Evolutionary conservation across 2,329 filamentous ascomycete species (phyloP).

Genomic region (Fusarium sp.): DNA sequence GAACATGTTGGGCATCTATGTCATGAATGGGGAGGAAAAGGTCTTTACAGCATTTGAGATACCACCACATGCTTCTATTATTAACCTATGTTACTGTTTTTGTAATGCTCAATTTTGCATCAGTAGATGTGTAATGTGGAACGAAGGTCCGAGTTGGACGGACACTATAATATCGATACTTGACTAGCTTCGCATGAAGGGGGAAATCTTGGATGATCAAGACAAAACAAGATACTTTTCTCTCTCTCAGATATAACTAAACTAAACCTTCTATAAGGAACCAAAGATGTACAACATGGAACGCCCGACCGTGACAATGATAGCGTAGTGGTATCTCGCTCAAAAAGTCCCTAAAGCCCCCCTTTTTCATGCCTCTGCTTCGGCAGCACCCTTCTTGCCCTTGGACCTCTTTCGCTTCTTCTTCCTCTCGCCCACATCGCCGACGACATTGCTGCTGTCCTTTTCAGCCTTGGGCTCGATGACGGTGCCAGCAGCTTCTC

Average conservation of each 20-base stretch:
- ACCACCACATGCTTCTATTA: constrained; percentile 32
- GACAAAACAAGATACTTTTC: not conserved
- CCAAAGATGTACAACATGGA: constrained; percentile 31
- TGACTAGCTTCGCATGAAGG: not conserved
- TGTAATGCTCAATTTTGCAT: not conserved
- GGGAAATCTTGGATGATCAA: not conserved
- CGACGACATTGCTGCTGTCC: constrained; percentile 45
- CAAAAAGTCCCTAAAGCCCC: constrained; percentile 11
- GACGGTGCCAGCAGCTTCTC: constrained; percentile 37
- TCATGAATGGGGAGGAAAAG: constrained; percentile 20
- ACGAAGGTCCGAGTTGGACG: not conserved
- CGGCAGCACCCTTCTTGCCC: constrained; percentile 52
- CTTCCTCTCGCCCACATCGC: constrained; percentile 50
- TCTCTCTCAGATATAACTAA: not conserved
- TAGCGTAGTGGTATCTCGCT: constrained; percentile 35
- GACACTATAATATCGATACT: not conserved
- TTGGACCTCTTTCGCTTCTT: constrained; percentile 67
- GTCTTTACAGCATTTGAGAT: constrained; percentile 37
- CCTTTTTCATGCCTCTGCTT: constrained; percentile 31
- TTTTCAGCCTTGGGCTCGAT: constrained; percentile 41
- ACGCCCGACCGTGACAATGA: constrained; percentile 37
- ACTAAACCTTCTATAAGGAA: constrained; percentile 23
- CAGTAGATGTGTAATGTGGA: constrained; percentile 1
- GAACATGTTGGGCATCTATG: constrained; percentile 18
- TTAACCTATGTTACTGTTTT: not conserved